Percentiles rank a stretch among this genome's conserved stretches.
phyloP scores from a whole-genome alignment of 2,329 filamentous ascomycete species.

The Nigrospora sphaerica region DNA sequence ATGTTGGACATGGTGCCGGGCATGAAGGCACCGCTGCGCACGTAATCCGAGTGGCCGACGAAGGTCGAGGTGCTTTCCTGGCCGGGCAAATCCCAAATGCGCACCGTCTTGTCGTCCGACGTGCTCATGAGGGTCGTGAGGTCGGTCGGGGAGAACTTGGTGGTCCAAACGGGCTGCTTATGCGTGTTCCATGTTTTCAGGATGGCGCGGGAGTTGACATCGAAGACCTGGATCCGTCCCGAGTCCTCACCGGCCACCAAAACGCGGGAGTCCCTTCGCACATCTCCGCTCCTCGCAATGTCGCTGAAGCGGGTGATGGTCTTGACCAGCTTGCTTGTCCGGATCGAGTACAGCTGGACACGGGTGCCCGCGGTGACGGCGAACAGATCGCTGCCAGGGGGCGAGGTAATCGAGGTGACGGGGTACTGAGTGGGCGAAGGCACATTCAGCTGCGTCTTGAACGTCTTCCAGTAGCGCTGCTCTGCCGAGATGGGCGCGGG shows the following conservation, averaged over 20 bases:
- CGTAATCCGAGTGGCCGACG: conserved; percentile 85
- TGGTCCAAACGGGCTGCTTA: conserved; percentile 89
- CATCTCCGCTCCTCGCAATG: conserved; percentile 81
- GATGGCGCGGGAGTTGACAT: conserved; percentile 80
- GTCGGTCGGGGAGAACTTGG: conserved; percentile 84
- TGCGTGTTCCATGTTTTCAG: conserved; percentile 93
- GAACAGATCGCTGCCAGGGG: conserved; percentile 59
- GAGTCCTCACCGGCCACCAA: conserved; percentile 87
- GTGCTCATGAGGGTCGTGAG: conserved; percentile 82
- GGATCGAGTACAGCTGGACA: conserved; percentile 88
- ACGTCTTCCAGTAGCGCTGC: conserved; percentile 93
- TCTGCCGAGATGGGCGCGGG: conserved; percentile 82
- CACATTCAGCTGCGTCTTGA: conserved; percentile 84
- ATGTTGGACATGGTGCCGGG: conserved; percentile 66
- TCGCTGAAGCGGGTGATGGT: conserved; percentile 93
- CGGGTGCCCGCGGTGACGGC: conserved; percentile 91
- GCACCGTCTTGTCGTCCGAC: conserved; percentile 86
- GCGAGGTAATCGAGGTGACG: conserved; percentile 83
- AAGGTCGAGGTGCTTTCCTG: conserved; percentile 72
- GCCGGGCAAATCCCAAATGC: conserved; percentile 87
- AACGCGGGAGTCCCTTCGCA: conserved; percentile 81
- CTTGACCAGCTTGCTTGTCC: conserved; percentile 85
- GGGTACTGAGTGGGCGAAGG: conserved; percentile 86
- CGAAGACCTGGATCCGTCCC: conserved; percentile 91
- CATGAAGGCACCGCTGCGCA: conserved; percentile 81